Conservation (phyloP, 331 rosid species). For the Rosa hybrid region DNA sequence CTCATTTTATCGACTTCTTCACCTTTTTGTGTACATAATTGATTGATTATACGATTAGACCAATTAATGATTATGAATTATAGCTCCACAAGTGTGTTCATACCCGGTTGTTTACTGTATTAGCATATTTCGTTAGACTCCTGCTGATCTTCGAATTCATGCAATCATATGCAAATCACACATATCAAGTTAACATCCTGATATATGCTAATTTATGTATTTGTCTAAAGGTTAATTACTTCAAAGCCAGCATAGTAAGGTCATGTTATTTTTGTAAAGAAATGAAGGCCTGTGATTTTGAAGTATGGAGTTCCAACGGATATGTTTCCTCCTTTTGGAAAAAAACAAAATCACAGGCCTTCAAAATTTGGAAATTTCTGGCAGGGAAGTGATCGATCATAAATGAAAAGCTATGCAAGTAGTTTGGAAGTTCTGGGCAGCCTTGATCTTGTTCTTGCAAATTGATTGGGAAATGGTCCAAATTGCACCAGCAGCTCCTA, state of each 20-base stretch:
- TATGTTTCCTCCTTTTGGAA: neutral
- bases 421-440: neutral
- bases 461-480: neutral
- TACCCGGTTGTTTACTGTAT: neutral
- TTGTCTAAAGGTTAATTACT: neutral
- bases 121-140: neutral
- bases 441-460: neutral
- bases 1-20: neutral
- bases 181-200: neutral
- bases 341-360: neutral
- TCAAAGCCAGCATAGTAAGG: neutral
- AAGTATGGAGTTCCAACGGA: neutral
- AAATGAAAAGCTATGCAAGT: neutral
- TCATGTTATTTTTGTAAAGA: neutral
- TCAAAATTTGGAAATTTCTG: neutral
- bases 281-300: neutral
- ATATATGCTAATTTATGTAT: neutral
- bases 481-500: slow-evolving; percentile 2
- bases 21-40: slow-evolving; percentile 17
- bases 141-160: neutral
- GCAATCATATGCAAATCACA: neutral
- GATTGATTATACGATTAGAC: neutral
- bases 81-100: neutral
- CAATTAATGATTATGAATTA: neutral
- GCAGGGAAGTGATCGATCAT: neutral